These are phyloP conservation scores for Claviceps digitariae DNA, from an alignment of 2,329 filamentous ascomycete genomes.

Conservation along the genomic window DNA sequence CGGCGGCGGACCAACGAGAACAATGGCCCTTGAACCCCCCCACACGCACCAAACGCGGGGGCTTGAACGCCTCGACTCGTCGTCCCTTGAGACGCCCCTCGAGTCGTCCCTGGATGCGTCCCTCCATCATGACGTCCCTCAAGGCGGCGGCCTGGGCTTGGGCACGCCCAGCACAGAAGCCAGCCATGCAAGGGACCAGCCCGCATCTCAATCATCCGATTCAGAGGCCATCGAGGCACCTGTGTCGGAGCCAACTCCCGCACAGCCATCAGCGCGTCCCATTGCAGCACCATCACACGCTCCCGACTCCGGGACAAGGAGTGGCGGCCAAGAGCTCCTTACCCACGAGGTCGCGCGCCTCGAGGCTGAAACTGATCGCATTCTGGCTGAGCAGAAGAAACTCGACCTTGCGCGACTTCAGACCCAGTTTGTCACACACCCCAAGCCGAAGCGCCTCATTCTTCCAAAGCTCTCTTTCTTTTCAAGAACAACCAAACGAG, in stretches of 20 bases:
- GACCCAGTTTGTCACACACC: conserved; percentile 25
- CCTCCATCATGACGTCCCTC: background rate
- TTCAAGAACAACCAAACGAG: conserved; percentile 26
- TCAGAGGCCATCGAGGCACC: background rate
- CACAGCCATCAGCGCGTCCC: background rate
- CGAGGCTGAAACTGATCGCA: conserved; percentile 34
- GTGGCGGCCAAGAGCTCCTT: conserved; percentile 10
- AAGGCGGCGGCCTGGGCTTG: background rate
- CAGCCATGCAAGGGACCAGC: background rate
- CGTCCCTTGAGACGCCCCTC: background rate
- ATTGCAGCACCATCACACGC: background rate
- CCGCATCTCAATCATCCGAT: background rate
- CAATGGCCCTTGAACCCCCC: background rate
- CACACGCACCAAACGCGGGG: background rate
- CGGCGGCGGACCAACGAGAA: background rate
- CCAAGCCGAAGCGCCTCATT: conserved; percentile 23
- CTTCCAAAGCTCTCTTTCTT: conserved; percentile 36
- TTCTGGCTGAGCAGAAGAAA: conserved; percentile 35
- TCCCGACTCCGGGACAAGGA: background rate
- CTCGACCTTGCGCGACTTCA: conserved; percentile 33
- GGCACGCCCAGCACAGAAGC: no score
- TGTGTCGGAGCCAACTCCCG: background rate
- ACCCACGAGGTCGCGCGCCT: conserved; percentile 28
- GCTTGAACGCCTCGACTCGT: background rate
- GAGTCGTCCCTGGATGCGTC: background rate